These are phyloP conservation scores for Tulasnella sp. DNA, from an alignment of 768 basidiomycete species.

Conservation along the genomic window DNA sequence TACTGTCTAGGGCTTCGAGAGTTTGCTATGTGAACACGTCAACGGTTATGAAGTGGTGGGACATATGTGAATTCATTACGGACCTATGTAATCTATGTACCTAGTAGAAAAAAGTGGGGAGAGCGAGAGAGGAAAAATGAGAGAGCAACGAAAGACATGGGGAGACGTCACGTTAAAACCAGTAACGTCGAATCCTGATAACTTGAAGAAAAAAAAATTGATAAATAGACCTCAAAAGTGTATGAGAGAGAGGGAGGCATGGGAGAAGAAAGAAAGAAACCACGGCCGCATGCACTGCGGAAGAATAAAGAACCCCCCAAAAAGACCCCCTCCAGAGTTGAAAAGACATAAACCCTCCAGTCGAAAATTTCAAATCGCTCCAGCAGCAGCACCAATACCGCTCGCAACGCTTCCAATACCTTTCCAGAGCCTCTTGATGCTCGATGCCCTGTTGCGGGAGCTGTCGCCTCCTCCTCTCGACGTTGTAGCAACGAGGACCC, in stretches of 20 bases:
- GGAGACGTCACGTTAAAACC: neutral
- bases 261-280: neutral
- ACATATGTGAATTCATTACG: neutral
- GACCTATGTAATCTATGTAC: neutral
- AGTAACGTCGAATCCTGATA: neutral
- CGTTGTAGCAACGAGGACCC: neutral
- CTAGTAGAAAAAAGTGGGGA: neutral
- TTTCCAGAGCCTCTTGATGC: constrained; percentile 6
- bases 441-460: neutral
- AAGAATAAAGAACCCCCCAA: neutral
- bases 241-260: neutral
- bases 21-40: neutral
- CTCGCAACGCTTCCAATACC: neutral
- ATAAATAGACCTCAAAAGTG: neutral
- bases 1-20: no score
- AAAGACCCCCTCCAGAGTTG: neutral
- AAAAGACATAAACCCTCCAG: neutral
- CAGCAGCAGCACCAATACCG: neutral
- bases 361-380: neutral
- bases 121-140: neutral
- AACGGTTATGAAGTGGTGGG: neutral
- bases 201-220: neutral
- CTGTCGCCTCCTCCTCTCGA: neutral
- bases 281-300: neutral
- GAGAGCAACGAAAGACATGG: neutral